Evolutionary conservation across 2,329 filamentous ascomycete genomes (phyloP), one percentile per base, ranked within the genome.

Genomic region (Colletotrichum sp.): DNA sequence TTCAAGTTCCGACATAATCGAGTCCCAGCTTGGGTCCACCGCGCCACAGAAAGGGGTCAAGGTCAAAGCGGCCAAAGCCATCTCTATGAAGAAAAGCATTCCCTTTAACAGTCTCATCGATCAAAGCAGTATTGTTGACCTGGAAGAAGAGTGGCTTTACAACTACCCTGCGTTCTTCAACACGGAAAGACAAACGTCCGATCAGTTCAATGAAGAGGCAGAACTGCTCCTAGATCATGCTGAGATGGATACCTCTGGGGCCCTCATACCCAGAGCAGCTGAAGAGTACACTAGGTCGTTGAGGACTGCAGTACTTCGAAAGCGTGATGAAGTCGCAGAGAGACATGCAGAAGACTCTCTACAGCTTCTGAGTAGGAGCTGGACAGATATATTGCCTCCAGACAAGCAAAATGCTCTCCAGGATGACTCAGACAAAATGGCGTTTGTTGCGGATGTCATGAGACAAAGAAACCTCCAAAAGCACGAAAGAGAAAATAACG

Each of bases 141-240:
- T 65, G 8, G 62, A 65, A 0, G 62, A 65, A 65, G 62, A 65
- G 5, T 65, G 62, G 62, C 62, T 65, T 24, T 65, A 65, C 24
- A 65, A 65, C 8, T 65, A 39, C 6, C 32, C 62, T 1, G 0
- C 30, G 1, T 64, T 64, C 12, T 39, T 64, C 8, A 10, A 0
- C 0, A n/a, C 2, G 3, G n/a, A 39, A 2, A 34, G 2, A 1
- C 30, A 24, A 7, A 39, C 13, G 0, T 8, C n/a, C 5, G 9
- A 2, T 1, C 0, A 64, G 6, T 22, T 64, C 12, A 24, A 32
- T 2, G 3, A 44, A 18, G 30, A 36, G 30, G 30, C 10, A 24
- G 62, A 39, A 8, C 0, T 0, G 1, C 22, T 57, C 24, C 22
- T 18, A 0, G 52, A 57, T 0, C 52, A 0, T 8, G 1, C 8